These are phyloP conservation scores for Aegilops bicornis DNA, from an alignment of 176 grass and related monocot species.

Conservation along the genomic window DNA sequence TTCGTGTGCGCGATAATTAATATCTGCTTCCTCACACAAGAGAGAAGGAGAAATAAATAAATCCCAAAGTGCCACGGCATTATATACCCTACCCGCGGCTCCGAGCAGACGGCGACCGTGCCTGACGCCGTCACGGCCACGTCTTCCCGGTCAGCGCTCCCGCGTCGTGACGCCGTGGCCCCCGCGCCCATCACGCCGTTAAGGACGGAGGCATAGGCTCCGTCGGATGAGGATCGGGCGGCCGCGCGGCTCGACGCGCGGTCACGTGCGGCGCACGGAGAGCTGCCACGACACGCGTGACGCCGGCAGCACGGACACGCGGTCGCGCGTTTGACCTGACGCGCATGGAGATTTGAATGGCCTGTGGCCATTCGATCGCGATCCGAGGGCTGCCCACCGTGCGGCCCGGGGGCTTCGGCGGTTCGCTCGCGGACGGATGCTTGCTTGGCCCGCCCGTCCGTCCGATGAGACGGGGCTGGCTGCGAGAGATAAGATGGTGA, in stretches of 20 bases:
- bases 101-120: constrained; percentile 20
- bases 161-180: constrained; percentile 28
- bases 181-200: not conserved
- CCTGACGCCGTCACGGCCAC: constrained; percentile 43
- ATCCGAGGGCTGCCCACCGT: not conserved
- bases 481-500: constrained; percentile 16
- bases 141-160: constrained; percentile 38
- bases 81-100: constrained; percentile 27
- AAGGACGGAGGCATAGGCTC: fast-evolving
- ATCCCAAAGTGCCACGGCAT: not conserved
- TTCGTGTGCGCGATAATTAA: constrained; percentile 39
- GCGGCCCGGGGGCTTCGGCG: too few relatives aligned
- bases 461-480: not conserved
- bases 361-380: not conserved
- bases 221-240: not conserved
- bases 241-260: fast-evolving
- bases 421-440: too few relatives aligned
- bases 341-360: constrained; percentile 21
- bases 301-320: constrained; percentile 24
- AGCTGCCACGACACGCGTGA: constrained; percentile 30
- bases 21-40: not conserved
- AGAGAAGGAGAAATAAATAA: not conserved
- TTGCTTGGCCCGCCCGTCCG: constrained; percentile 4
- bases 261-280: constrained; percentile 14
- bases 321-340: constrained; percentile 47